Conservation (phyloP, 176 grass and related monocot species). For the Lolium multiflorum region DNA sequence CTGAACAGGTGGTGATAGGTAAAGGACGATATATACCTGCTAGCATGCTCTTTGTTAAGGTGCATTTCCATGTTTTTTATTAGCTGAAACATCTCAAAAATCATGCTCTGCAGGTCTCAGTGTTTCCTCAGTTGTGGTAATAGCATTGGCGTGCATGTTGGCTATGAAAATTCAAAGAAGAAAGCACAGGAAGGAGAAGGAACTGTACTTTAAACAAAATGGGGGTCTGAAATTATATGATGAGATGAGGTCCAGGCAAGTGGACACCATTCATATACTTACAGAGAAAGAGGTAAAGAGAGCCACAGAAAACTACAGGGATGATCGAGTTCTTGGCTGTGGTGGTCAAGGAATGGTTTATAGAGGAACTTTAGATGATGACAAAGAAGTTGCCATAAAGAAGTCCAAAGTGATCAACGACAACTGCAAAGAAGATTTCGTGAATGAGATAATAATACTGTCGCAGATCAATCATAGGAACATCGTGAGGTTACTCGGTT, state of each 20-base stretch:
- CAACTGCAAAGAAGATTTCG: conserved; percentile 48
- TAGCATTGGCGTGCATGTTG: conserved; percentile 24
- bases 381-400: conserved; percentile 53
- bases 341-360: conserved; percentile 47
- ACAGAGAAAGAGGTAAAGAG: conserved; percentile 47
- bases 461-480: conserved; percentile 61
- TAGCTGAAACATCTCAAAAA: background rate
- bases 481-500: conserved; percentile 51
- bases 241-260: conserved; percentile 47
- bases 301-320: conserved; percentile 47
- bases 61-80: background rate
- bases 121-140: background rate
- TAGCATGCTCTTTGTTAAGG: background rate
- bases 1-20: conserved; percentile 28
- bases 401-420: conserved; percentile 43
- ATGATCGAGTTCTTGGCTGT: too few species aligned
- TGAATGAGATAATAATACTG: conserved; percentile 60
- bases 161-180: background rate
- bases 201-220: conserved; percentile 52
- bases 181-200: conserved; percentile 24
- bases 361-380: conserved; percentile 41
- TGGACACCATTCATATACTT: conserved; percentile 34
- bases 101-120: conserved; percentile 22
- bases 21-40: background rate
- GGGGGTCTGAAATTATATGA: conserved; percentile 52